Base-by-base conservation (phyloP, 495 filamentous ascomycete species). In the Poronia punctata region DNA sequence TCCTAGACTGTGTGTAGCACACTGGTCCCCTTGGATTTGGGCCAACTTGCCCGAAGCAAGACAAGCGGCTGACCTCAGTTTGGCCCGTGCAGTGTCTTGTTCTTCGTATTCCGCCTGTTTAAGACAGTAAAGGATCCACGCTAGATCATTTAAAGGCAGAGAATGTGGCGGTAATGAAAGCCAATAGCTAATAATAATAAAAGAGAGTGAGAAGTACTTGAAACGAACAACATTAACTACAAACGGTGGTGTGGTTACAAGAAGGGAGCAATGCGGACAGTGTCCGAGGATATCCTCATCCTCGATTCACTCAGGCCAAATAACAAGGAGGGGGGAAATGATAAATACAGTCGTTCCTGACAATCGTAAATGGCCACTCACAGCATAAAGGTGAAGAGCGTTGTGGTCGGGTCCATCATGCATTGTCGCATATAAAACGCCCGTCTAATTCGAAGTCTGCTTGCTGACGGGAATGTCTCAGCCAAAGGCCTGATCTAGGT, bases 311-410 rank as follows among this genome's bases (percentile, higher is more conserved):
- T n/a, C n/a, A n/a, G n/a, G n/a, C n/a, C n/a, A n/a, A n/a, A n/a
- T n/a, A n/a, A n/a, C n/a, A 30, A 30, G 27, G 4, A 5, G 27
- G 4, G 15, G 11, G 47, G 70, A 71, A 57, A 71, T 12, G 26
- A 25, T 19, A 9, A 20, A 11, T 14, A 23, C 15, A 36, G 27
- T 44, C 50, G 38, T 47, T 44, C 11, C 46, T 42, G 26, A 45
- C 25, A 12, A 48, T n/a, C n/a, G n/a, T n/a, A n/a, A n/a, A n/a
- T n/a, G n/a, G n/a, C n/a, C n/a, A 77, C 79, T 79, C 66, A 84
- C 82, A 86, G 59, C 62, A 83, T 67, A 50, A 84, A 84, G 41
- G 82, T 83, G 66, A 83, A 79, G 53, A 86, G 73, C 16, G 81
- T 83, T n/a, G 79, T 83, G n/a, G 74, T 80, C 27, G 66, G 67